Evolutionary conservation across 164 flowering plant genomes (phyloP).

Genomic region (Macadamia tetraphylla): DNA sequence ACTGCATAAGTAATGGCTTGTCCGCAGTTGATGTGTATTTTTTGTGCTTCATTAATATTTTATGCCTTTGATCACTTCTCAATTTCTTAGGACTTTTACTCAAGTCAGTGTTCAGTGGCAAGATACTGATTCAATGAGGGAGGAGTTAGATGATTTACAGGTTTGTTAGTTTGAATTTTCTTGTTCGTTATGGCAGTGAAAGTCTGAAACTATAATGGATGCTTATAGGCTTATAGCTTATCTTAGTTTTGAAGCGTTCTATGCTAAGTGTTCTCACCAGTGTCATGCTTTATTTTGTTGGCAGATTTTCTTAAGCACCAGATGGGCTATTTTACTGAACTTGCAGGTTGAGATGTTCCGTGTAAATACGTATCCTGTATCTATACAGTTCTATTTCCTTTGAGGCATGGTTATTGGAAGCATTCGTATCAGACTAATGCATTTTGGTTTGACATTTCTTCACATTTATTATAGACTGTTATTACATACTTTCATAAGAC

Average conservation of each 20-base stretch:
- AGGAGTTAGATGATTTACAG: constrained; percentile 97
- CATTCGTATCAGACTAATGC: background rate
- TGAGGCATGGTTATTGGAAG: background rate
- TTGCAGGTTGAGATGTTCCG: constrained; percentile 98
- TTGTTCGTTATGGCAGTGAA: background rate
- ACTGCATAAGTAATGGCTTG: background rate
- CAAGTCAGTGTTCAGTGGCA: constrained; percentile 99
- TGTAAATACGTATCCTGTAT: constrained; percentile 92
- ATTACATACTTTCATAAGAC: too few relatives aligned
- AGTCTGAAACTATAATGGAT: background rate
- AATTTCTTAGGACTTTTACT: constrained; percentile 78
- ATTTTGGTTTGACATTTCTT: constrained; percentile 2
- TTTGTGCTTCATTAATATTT: background rate
- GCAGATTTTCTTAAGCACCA: constrained; percentile 96
- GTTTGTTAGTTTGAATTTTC: constrained; percentile 25
- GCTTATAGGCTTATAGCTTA: background rate
- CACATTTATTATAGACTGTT: too few relatives aligned
- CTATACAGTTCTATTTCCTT: background rate
- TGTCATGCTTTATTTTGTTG: background rate
- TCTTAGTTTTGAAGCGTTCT: background rate
- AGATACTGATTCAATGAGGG: constrained; percentile 91
- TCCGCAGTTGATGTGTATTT: background rate
- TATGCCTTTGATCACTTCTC: constrained; percentile 1
- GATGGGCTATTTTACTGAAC: constrained; percentile 98
- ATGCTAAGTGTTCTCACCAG: background rate